Evolutionary conservation across 139 green algal genomes (phyloP), one percentile per base, ranked within the genome.

Genomic region (Yamagishiella unicocca): DNA sequence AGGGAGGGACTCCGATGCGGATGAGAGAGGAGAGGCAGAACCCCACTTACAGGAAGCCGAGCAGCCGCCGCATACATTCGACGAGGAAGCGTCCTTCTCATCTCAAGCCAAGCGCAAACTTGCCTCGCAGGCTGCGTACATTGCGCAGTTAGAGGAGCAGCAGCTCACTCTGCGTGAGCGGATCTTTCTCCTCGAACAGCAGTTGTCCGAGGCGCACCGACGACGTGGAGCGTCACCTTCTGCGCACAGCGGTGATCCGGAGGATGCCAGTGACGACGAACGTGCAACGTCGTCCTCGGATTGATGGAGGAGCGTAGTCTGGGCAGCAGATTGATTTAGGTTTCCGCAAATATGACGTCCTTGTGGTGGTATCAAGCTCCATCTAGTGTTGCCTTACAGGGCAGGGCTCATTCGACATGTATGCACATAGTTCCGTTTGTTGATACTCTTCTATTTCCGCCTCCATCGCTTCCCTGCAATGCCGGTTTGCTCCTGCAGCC

Each of bases 101-200:
- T 42, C 78, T 12, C 54, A 71, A 19, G 78, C 78, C 29, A 85
- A 75, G 64, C 80, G 80, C 21, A 77, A 78, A 31, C n/a, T 86
- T 3, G 80, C 80, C 31, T 53, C 62, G 31, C 64, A 78, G 64
- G 29, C 42, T 21, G 80, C 80, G 0, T 68, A 66, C 80, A 86
- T 86, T n/a, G 64, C 64, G 4, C 33, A 77, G 35, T 64, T 86
- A 2, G 80, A 86, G 64, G 80, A 86, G 43, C n/a, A 86, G 64
- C 21, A 38, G n/a, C 61, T 86, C n/a, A 86, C 62, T 7, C 31
- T 86, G 1, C 42, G n/a, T 2, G 80, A 86, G 64, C 43, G 45
- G 17, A 78, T 86, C 22, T 86, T 78, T 64, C 64, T 86, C 1
- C 64, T 86, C 7, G 80, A 86, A 31, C 64, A 77, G 80, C 43